Percentiles rank a stretch among this genome's conserved stretches.
Conservation (phyloP, 768 basidiomycete genomes). For the Leccinum longicurvipes region DNA sequence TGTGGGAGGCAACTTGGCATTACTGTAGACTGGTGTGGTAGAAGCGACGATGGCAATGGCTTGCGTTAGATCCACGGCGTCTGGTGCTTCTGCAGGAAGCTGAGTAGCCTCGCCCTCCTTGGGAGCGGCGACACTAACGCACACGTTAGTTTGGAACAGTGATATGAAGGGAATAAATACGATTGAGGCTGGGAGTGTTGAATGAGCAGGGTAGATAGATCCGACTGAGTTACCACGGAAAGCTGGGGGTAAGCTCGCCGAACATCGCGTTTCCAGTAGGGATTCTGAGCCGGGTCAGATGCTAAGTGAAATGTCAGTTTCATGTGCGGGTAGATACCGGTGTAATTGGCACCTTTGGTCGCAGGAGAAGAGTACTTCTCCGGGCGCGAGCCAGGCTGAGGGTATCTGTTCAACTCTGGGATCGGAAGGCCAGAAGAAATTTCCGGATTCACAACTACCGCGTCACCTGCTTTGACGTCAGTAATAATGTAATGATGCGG, state of each 20-base stretch:
- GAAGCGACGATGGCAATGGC: slow-evolving; percentile 68
- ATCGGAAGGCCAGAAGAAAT: slow-evolving; percentile 90
- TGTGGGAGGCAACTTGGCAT: slow-evolving; percentile 66
- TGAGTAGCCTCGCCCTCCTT: slow-evolving; percentile 37
- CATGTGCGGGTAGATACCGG: not conserved
- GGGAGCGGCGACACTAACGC: slow-evolving; percentile 53
- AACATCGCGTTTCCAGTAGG: slow-evolving; percentile 96
- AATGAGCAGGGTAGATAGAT: slow-evolving; percentile 77
- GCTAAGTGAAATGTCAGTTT: slow-evolving; percentile 41
- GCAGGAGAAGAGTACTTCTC: slow-evolving; percentile 87
- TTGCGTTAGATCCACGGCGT: slow-evolving; percentile 59
- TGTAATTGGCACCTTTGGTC: slow-evolving; percentile 61
- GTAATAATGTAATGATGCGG: not conserved
- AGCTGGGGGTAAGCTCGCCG: slow-evolving; percentile 90
- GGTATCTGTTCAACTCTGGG: slow-evolving; percentile 67
- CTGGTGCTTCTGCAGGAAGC: slow-evolving; percentile 43
- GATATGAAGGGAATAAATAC: slow-evolving; percentile 43
- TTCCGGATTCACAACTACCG: slow-evolving; percentile 79
- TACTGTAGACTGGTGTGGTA: slow-evolving; percentile 54
- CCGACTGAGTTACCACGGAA: slow-evolving; percentile 81
- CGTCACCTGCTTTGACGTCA: slow-evolving; percentile 59
- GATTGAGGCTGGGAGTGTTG: slow-evolving; percentile 65
- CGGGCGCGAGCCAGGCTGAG: slow-evolving; percentile 83
- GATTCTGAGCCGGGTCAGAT: slow-evolving; percentile 84
- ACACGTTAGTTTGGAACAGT: slow-evolving; percentile 8